These are phyloP conservation scores for Phallus indusiatus DNA, from an alignment of 768 basidiomycete species.

Conservation along the genomic window DNA sequence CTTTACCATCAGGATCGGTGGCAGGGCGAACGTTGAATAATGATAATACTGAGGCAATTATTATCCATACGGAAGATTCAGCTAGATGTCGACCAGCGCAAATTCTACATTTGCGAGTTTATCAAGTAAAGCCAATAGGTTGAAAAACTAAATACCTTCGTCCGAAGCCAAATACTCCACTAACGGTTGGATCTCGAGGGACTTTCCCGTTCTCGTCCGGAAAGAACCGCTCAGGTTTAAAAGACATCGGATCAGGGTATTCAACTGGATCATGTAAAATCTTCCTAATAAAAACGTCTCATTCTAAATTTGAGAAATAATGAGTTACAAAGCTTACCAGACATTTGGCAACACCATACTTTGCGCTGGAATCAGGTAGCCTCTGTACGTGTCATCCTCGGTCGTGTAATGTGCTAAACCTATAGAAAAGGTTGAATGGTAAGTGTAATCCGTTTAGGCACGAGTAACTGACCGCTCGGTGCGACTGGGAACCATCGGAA, in stretches of 20 bases:
- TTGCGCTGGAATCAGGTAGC: neutral
- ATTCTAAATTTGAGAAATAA: neutral
- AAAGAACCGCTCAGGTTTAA: constrained; percentile 5
- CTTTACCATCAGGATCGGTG: constrained; percentile 22
- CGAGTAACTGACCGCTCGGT: neutral
- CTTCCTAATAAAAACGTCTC: neutral
- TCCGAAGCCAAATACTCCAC: neutral
- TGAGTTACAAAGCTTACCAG: neutral
- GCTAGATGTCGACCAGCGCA: constrained; percentile 51
- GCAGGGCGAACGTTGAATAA: constrained; percentile 35
- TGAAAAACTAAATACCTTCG: neutral
- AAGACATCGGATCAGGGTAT: constrained; percentile 2
- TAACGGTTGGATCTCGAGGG: constrained; percentile 1
- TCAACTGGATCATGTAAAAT: constrained; percentile 2
- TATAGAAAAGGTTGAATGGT: neutral
- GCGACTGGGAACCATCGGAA: neutral
- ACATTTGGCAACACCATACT: neutral
- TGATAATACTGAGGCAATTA: constrained; percentile 34
- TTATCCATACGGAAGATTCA: constrained; percentile 36
- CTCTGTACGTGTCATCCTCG: neutral
- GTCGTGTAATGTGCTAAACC: neutral
- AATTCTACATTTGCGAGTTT: constrained; percentile 18
- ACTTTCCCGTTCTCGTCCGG: constrained; percentile 1
- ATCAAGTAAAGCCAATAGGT: too few species aligned
- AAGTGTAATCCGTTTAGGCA: neutral